phyloP scores from a whole-genome alignment of 768 basidiomycete species.

The Rhodotorula kratochvilovae region DNA sequence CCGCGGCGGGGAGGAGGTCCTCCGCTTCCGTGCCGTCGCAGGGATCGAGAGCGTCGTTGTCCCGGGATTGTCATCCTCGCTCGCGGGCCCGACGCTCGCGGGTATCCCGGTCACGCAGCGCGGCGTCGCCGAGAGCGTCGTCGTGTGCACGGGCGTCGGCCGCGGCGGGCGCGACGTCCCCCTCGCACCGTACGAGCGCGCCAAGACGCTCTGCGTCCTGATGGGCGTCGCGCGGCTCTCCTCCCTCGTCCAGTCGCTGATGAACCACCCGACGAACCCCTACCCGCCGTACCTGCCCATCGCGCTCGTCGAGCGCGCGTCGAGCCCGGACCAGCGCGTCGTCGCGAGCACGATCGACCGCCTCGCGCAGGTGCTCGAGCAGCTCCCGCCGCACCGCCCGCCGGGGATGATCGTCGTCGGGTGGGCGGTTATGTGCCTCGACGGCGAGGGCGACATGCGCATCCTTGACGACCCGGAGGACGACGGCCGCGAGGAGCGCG shows the following conservation, averaged over 20 bases:
- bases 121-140: conserved; percentile 81
- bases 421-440: conserved; percentile 77
- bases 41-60: conserved; percentile 80
- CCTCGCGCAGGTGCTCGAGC: conserved; percentile 66
- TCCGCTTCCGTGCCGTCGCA: conserved; percentile 72
- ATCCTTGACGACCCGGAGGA: conserved; percentile 30
- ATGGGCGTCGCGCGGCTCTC: conserved; percentile 90
- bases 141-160: conserved; percentile 91
- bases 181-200: conserved; percentile 81
- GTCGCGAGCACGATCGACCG: conserved; percentile 70
- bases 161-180: conserved; percentile 72
- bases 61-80: conserved; percentile 82
- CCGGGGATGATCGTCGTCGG: conserved; percentile 96
- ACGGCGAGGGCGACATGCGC: conserved; percentile 44
- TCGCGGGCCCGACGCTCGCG: conserved; percentile 83
- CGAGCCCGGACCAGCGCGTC: conserved; percentile 84
- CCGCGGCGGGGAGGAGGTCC: conserved; percentile 86
- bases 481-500: conserved; percentile 12
- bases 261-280: conserved; percentile 53
- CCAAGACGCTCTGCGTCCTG: conserved; percentile 73
- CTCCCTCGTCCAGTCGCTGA: conserved; percentile 65
- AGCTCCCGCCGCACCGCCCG: conserved; percentile 76
- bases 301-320: conserved; percentile 90
- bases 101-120: conserved; percentile 93
- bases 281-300: conserved; percentile 79